These are phyloP conservation scores for Trichosporon sp. DNA, from an alignment of 1,284 basidiomycete genomes.

Conservation along the genomic window DNA sequence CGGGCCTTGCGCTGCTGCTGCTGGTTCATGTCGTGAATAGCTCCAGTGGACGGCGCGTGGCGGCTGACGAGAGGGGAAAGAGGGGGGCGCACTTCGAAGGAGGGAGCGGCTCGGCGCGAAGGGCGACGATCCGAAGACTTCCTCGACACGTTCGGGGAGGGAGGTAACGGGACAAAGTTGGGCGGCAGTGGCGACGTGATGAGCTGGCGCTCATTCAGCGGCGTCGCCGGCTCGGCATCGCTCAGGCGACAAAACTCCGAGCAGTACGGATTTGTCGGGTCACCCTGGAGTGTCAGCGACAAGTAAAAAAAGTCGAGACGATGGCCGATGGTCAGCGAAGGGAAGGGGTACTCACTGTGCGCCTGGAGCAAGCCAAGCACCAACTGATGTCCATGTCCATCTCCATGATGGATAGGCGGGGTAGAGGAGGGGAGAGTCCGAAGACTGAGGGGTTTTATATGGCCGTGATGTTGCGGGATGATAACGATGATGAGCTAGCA, in stretches of 20 bases:
- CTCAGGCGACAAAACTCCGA: constrained; percentile 34
- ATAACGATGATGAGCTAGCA: background rate
- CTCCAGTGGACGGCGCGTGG: background rate
- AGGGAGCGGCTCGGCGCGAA: background rate
- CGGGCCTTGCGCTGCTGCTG: constrained; percentile 14
- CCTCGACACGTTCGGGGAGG: constrained; percentile 6
- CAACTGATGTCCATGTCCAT: constrained; percentile 28
- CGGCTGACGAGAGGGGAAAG: background rate
- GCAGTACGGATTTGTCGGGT: constrained; percentile 39
- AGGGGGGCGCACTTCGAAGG: background rate
- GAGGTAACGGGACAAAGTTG: constrained; percentile 10
- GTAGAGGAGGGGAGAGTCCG: background rate
- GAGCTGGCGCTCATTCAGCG: constrained; percentile 8
- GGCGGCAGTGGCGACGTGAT: constrained; percentile 33
- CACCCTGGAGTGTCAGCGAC: constrained; percentile 26
- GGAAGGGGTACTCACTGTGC: constrained; percentile 30
- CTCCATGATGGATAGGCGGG: constrained; percentile 12
- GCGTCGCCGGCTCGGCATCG: constrained; percentile 23
- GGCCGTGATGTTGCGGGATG: background rate
- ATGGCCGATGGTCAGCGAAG: background rate
- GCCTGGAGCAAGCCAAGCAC: constrained; percentile 31
- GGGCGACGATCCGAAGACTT: constrained; percentile 4
- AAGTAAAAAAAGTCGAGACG: background rate
- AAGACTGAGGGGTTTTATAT: background rate
- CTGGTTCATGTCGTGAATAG: background rate